Percentiles rank a stretch among this genome's conserved stretches.
phyloP scores from a whole-genome alignment of 2,329 filamentous ascomycete species.

The Lachnellula suecica region DNA sequence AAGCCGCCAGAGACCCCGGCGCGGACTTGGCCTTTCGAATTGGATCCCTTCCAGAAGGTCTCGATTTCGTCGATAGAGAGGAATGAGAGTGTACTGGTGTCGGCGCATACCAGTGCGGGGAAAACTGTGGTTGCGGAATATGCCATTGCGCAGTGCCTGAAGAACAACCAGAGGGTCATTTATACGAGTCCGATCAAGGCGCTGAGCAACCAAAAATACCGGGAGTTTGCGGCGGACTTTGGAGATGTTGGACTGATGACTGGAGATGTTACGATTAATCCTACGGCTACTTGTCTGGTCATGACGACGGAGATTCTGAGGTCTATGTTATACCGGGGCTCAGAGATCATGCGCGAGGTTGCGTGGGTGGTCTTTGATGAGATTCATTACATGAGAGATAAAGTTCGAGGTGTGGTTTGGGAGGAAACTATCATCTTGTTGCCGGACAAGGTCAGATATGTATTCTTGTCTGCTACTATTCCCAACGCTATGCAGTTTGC shows the following conservation, averaged over 20 bases:
- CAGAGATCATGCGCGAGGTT: conserved; percentile 99
- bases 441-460: conserved; percentile 97
- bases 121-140: conserved; percentile 99
- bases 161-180: conserved; percentile 96
- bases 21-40: conserved; percentile 79
- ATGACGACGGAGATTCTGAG: conserved; percentile 99
- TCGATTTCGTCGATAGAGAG: conserved; percentile 93
- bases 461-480: conserved; percentile 96
- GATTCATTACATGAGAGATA: conserved; percentile 97
- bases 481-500: conserved; percentile 99
- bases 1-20: conserved; percentile 86
- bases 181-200: conserved; percentile 99
- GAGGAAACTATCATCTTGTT: conserved; percentile 98
- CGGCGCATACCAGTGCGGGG: conserved; percentile 94
- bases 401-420: conserved; percentile 93
- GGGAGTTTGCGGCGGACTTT: conserved; percentile 94
- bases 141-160: conserved; percentile 94
- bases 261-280: conserved; percentile 98
- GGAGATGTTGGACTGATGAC: conserved; percentile 98
- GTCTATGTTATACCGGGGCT: conserved; percentile 96
- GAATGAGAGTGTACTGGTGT: conserved; percentile 94
- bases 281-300: conserved; percentile 93
- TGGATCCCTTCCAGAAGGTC: conserved; percentile 96
- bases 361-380: conserved; percentile 99
- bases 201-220: conserved; percentile 96